Base-by-base conservation (phyloP, 345 rosid genomes). In the Reutealis trisperma region DNA sequence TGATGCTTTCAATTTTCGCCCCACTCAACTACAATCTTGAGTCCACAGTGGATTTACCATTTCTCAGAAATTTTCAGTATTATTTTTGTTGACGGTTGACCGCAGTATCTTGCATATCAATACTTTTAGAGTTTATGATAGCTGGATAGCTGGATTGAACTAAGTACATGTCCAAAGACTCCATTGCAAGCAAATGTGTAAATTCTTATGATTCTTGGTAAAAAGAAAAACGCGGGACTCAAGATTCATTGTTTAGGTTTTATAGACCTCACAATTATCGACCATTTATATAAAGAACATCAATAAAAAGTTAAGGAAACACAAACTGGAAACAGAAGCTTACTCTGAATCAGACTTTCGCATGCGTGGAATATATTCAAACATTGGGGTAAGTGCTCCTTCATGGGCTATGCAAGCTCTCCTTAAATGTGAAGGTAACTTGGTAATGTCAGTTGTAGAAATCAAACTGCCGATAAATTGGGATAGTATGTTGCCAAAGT, bases 401-500 rank as follows among this genome's bases (percentile, higher is more conserved):
- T 82, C 78, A 75, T 93, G 90, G 78, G 85, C 88, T 74, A 95
- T 89, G 88, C 99, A 95, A 83, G 99, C 99, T 86, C 90, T 87
- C 69, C 79, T 88, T 70, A 95, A 73, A 84, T 89, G 97, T 66
- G 82, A 84, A 25, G 99, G 99, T 81, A 93, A 79, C 73, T 84
- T 82, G 47, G 69, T 54, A 71, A 88, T 71, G 74, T 93, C 90
- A 65, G 77, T 67, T 71, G 87, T 84, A 18, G 93, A 92, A 58
- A 97, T 94, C 84, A 95, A 84, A 81, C 84, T 87, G 73, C 92
- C 91, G 21, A 89, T 84, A 82, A 93, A 93, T 62, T 86, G 80
- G 6, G 92, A 93, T 34, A 95, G 89, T 81, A 91, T 89, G 81
- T 91, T 90, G 83, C 99, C 99, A 61, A 95, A 95, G 88, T 95